Evolutionary conservation across 2,329 filamentous ascomycete species (phyloP), one percentile per base, ranked within the genome.

Genomic region (Verticillium albo-atrum): DNA sequence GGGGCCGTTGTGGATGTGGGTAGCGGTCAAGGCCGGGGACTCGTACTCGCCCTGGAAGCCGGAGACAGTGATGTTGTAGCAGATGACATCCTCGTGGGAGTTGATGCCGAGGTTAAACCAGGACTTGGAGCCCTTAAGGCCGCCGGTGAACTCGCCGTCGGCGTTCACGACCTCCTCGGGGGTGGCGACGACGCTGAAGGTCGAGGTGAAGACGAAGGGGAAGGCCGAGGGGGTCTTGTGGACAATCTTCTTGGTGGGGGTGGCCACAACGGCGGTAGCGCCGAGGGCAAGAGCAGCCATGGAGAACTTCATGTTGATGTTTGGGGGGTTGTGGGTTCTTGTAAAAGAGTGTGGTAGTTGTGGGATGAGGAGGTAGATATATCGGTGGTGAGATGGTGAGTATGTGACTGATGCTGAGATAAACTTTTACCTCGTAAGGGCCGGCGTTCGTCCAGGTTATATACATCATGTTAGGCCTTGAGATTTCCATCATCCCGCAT

Each of bases 51-150:
- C 82, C 25, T 72, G 72, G 67, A 84, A 80, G 61, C 74, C 74
- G 51, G 72, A 68, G 53, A 84, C 71, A 37, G 75, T 80, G 69
- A 84, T 83, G 71, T 83, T 79, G 69, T 76, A 77, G 72, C 75
- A 78, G 62, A 78, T 77, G 57, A 73, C 65, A 57, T 78, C 70
- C 32, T 75, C 70, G 25, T 72, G 65, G 28, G 75, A 72, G 73
- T 84, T 83, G 71, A 85, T 77, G 62, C 79, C 81, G 65, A 78
- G 81, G 65, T 79, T 77, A 75, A 79, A 85, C 60, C 77, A 70
- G 23, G 81, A 82, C 35, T 70, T 69, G 42, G 78, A 75, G 34
- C 78, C 78, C 42, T 71, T 65, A 14, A 80, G 70, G 6, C 79
- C 79, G 27, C 75, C 75, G 1, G 72, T 75, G 27, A 63, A 66